These are phyloP conservation scores for Rhizophagus clarus DNA, from an alignment of 192 early-diverging fungal genomes.

Conservation along the genomic window DNA sequence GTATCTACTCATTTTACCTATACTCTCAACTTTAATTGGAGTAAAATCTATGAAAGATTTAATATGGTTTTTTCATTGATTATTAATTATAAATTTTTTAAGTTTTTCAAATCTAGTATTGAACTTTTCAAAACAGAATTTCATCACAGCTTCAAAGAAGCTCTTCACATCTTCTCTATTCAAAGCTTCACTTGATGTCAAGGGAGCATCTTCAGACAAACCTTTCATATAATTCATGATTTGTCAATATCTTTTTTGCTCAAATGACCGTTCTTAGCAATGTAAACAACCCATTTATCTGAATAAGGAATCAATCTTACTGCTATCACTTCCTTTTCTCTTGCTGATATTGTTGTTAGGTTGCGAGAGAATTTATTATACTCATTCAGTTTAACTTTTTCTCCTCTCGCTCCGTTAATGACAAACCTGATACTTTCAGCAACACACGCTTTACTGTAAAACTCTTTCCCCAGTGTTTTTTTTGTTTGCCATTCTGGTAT, in stretches of 20 bases:
- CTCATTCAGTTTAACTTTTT: not conserved
- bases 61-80: not conserved
- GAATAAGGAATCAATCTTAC: not conserved
- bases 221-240: not conserved
- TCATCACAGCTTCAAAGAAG: not conserved
- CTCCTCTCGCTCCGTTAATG: not conserved
- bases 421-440: not conserved
- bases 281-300: not conserved
- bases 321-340: not conserved
- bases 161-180: not conserved
- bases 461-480: too few species aligned
- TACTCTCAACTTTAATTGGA: not conserved
- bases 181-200: not conserved
- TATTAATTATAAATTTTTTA: not conserved
- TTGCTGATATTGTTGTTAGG: not conserved
- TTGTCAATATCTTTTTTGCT: not conserved
- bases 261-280: not conserved
- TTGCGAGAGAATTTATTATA: not conserved
- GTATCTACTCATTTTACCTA: not conserved
- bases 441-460: not conserved
- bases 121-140: not conserved
- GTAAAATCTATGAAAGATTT: not conserved
- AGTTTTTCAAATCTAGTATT: not conserved
- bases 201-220: not conserved
- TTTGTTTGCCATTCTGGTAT: too few species aligned